phyloP scores from a whole-genome alignment of 2,329 filamentous ascomycete genomes.

The Calycina marina region DNA sequence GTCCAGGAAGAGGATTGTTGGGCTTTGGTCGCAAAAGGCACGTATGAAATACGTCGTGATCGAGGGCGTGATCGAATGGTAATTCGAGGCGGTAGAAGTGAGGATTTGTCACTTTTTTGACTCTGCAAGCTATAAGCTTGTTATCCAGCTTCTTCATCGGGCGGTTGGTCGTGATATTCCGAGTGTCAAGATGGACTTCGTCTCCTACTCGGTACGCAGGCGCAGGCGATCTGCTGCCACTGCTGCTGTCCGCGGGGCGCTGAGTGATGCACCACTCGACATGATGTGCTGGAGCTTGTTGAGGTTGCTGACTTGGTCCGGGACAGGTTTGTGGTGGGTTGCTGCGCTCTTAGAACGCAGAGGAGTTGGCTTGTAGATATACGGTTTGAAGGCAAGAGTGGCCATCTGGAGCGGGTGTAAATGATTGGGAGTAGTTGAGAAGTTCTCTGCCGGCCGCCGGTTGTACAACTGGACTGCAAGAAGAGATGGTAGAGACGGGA shows the following conservation, averaged over 20 bases:
- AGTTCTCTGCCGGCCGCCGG: too few species aligned
- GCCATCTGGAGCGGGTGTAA: too few species aligned
- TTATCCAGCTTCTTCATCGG: neutral
- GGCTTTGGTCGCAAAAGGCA: neutral
- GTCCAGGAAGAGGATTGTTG: neutral
- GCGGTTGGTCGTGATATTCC: neutral
- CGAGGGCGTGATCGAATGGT: neutral
- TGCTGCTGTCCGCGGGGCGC: conserved; percentile 3
- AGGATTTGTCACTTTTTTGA: neutral
- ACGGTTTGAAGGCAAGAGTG: conserved; percentile 9
- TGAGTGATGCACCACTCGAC: conserved; percentile 3
- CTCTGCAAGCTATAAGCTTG: neutral
- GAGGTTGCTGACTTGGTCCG: conserved; percentile 4
- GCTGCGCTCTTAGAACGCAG: conserved; percentile 8
- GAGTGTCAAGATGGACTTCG: neutral
- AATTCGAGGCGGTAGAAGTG: neutral
- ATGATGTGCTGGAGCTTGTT: conserved; percentile 8
- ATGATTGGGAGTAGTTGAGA: too few species aligned
- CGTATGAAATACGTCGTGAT: neutral
- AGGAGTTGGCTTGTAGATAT: conserved; percentile 13
- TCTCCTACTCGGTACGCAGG: neutral
- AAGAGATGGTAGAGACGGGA: too few species aligned
- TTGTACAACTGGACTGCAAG: too few species aligned
- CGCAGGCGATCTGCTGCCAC: neutral
- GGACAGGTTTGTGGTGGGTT: conserved; percentile 5